These are phyloP conservation scores for Dothidotthia symphoricarpi DNA, from an alignment of 2,329 filamentous ascomycete genomes.

Conservation along the genomic window DNA sequence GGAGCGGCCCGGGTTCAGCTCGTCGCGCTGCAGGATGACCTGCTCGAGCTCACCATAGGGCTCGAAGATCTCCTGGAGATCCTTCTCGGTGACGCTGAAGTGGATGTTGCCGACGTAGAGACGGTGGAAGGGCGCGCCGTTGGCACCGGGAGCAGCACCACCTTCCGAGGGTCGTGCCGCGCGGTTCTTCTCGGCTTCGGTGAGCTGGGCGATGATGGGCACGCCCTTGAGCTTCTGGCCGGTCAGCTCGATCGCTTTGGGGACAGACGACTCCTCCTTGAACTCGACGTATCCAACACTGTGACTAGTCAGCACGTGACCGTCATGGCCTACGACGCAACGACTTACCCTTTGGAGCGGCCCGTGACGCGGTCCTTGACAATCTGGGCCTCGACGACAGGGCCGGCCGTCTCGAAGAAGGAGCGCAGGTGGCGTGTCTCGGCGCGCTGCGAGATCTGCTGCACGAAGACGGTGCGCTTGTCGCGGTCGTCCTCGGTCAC, in stretches of 20 bases:
- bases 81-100: constrained; percentile 96
- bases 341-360: constrained; percentile 87
- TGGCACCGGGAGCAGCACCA: constrained; percentile 64
- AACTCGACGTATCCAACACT: constrained; percentile 99
- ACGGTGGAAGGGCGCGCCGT: constrained; percentile 91
- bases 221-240: constrained; percentile 98
- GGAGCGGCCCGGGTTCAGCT: constrained; percentile 56
- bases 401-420: constrained; percentile 93
- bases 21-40: constrained; percentile 95
- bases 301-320: constrained; percentile 40
- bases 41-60: constrained; percentile 98
- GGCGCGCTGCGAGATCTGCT: constrained; percentile 92
- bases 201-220: constrained; percentile 96
- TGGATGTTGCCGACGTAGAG: constrained; percentile 99
- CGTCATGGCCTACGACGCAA: neutral
- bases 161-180: constrained; percentile 73
- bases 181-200: constrained; percentile 98
- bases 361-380: constrained; percentile 97
- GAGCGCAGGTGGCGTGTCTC: constrained; percentile 88
- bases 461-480: constrained; percentile 94
- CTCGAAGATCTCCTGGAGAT: constrained; percentile 94
- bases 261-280: constrained; percentile 90
- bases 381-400: constrained; percentile 96
- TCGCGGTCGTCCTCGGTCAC: constrained; percentile 95
- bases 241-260: constrained; percentile 92